Evolutionary conservation across 805 yeast species (phyloP).

Genomic region (Maudiozyma bulderi): DNA sequence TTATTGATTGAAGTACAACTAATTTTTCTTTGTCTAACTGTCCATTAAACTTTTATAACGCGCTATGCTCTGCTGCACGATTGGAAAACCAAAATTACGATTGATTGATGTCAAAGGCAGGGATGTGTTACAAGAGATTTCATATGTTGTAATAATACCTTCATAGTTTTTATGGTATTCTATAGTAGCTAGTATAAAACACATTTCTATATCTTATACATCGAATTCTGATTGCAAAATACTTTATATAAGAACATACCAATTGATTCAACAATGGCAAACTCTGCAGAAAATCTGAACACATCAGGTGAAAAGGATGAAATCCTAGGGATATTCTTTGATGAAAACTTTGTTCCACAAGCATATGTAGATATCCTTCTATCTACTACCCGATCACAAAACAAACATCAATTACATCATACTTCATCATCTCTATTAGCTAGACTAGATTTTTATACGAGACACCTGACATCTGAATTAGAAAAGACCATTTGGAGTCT

Average conservation of each 20-base stretch:
- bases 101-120: too few relatives aligned
- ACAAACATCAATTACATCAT: conserved; percentile 35
- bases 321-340: conserved; percentile 57
- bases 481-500: conserved; percentile 41
- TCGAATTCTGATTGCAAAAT: too few relatives aligned
- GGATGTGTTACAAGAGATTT: too few relatives aligned
- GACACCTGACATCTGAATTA: conserved; percentile 46
- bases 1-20: too few relatives aligned
- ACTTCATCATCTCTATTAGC: conserved; percentile 43
- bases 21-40: too few relatives aligned
- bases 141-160: too few relatives aligned
- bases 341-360: conserved; percentile 53
- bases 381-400: conserved; percentile 29
- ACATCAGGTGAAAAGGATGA: conserved; percentile 24
- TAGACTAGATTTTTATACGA: conserved; percentile 54
- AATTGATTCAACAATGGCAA: not conserved
- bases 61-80: too few relatives aligned
- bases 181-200: too few relatives aligned
- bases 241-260: not conserved
- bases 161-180: too few relatives aligned
- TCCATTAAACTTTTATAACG: too few relatives aligned
- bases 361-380: conserved; percentile 57
- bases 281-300: conserved; percentile 5
- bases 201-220: too few relatives aligned
- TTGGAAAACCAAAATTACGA: too few relatives aligned